phyloP scores from a whole-genome alignment of 179 eudicot species.

The Heliamphora pulchella region DNA sequence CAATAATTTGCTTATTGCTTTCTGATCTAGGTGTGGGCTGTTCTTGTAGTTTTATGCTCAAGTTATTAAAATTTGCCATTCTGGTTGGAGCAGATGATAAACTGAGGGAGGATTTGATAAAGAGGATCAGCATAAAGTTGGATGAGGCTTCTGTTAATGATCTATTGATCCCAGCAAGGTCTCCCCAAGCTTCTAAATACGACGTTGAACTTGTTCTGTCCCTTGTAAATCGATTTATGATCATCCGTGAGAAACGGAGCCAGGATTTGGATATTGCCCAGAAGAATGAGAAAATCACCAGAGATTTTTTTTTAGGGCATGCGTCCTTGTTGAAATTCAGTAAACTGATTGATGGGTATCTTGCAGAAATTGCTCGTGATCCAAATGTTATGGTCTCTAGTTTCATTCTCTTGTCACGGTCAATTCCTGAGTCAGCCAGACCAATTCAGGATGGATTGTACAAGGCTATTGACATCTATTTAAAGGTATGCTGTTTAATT shows the following conservation, averaged over 20 bases:
- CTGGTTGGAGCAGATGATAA: slow-evolving; percentile 60
- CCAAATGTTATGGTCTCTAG: slow-evolving; percentile 37
- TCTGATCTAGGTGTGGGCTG: slow-evolving; percentile 51
- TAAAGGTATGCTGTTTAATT: slow-evolving; percentile 42
- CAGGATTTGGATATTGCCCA: too few relatives aligned
- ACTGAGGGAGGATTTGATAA: slow-evolving; percentile 47
- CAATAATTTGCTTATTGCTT: slow-evolving; percentile 63
- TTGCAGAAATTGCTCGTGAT: slow-evolving; percentile 61
- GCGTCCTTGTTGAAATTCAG: slow-evolving; percentile 56
- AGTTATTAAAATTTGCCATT: slow-evolving; percentile 59
- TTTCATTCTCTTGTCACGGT: slow-evolving; percentile 44
- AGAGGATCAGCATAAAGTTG: slow-evolving; percentile 46
- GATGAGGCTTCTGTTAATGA: slow-evolving; percentile 71
- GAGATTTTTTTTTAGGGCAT: slow-evolving; percentile 31
- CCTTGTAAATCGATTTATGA: slow-evolving; percentile 47
- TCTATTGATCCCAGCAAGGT: slow-evolving; percentile 53
- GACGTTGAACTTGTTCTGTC: slow-evolving; percentile 59
- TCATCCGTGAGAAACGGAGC: slow-evolving; percentile 33
- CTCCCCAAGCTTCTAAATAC: slow-evolving; percentile 47
- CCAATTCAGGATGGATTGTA: slow-evolving; percentile 73
- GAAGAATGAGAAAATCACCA: slow-evolving; percentile 21
- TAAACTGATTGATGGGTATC: slow-evolving; percentile 62
- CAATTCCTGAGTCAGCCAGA: slow-evolving; percentile 64
- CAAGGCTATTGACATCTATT: slow-evolving; percentile 57
- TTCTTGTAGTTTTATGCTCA: slow-evolving; percentile 77